phyloP scores from a whole-genome alignment of 805 yeast genomes.

The Tanozyma kutaoensis region DNA sequence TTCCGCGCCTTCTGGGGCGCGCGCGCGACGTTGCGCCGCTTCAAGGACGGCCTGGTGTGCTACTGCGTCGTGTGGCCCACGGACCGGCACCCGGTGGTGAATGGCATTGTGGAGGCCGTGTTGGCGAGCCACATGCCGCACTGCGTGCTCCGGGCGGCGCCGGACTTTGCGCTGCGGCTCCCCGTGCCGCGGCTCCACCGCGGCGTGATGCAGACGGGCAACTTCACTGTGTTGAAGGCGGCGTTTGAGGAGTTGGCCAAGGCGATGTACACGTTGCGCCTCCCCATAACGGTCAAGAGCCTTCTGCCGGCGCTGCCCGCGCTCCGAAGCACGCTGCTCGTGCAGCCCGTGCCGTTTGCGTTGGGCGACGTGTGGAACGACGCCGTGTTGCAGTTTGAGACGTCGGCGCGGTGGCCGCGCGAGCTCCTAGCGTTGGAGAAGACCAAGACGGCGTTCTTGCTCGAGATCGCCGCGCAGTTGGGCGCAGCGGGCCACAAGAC shows the following conservation, averaged over 20 bases:
- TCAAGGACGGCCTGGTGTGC: slow-evolving; percentile 81
- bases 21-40: slow-evolving; percentile 74
- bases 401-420: slow-evolving; percentile 92
- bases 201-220: slow-evolving; percentile 14
- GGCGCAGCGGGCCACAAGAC: slow-evolving; percentile 37
- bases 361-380: slow-evolving; percentile 74
- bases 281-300: slow-evolving; percentile 63
- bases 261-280: slow-evolving; percentile 27
- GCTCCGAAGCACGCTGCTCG: slow-evolving; percentile 61
- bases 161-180: slow-evolving; percentile 30
- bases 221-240: slow-evolving; percentile 15
- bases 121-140: slow-evolving; percentile 51
- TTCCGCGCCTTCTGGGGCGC: slow-evolving; percentile 87
- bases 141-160: slow-evolving; percentile 13
- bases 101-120: slow-evolving; percentile 51
- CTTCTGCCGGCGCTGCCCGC: slow-evolving; percentile 64
- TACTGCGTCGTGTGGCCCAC: slow-evolving; percentile 83
- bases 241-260: slow-evolving; percentile 41
- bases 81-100: slow-evolving; percentile 45
- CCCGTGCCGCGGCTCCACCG: slow-evolving; percentile 54
- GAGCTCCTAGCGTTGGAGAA: slow-evolving; percentile 75
- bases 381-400: slow-evolving; percentile 74
- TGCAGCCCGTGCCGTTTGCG: slow-evolving; percentile 68
- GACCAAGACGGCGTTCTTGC: slow-evolving; percentile 79
- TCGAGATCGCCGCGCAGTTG: slow-evolving; percentile 41